phyloP scores from a whole-genome alignment of 2,329 filamentous ascomycete species.

The Cercospora sp. region DNA sequence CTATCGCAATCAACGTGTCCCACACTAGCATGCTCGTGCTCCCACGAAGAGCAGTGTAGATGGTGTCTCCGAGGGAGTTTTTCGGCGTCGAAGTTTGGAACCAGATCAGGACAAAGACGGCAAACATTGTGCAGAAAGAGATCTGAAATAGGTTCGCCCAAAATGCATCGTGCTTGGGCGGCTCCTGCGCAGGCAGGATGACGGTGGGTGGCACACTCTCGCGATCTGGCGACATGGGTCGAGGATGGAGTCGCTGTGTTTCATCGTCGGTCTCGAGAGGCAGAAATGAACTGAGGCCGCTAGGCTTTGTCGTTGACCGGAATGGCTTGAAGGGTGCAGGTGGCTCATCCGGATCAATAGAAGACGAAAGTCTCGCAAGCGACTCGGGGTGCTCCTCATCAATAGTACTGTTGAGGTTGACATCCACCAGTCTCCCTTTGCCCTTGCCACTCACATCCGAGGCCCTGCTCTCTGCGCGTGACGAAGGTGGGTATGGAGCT shows the following conservation, averaged over 20 bases:
- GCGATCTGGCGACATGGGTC: conserved; percentile 51
- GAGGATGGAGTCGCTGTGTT: conserved; percentile 46
- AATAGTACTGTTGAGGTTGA: conserved; percentile 72
- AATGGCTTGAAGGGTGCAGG: conserved; percentile 59
- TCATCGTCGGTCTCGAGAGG: conserved; percentile 56
- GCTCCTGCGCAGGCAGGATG: conserved; percentile 62
- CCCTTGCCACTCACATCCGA: conserved; percentile 54
- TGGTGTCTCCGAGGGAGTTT: conserved; percentile 81
- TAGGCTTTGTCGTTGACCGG: conserved; percentile 44
- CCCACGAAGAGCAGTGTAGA: conserved; percentile 82
- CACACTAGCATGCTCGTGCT: conserved; percentile 88
- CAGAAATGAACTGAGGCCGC: conserved; percentile 46
- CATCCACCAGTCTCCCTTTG: conserved; percentile 74
- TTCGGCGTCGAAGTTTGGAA: conserved; percentile 80
- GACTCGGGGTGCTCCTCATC: conserved; percentile 45
- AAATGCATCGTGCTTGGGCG: conserved; percentile 82
- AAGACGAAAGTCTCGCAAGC: conserved; percentile 40
- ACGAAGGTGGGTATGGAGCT: conserved; percentile 39
- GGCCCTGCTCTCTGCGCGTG: conserved; percentile 45
- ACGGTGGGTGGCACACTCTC: conserved; percentile 60
- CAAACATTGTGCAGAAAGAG: conserved; percentile 76
- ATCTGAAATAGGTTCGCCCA: conserved; percentile 91
- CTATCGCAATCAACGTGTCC: conserved; percentile 85
- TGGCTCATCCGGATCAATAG: conserved; percentile 46
- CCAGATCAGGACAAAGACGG: conserved; percentile 85